Base-by-base conservation (phyloP, 176 grass and related monocot species). In the Aegilops speltoides region DNA sequence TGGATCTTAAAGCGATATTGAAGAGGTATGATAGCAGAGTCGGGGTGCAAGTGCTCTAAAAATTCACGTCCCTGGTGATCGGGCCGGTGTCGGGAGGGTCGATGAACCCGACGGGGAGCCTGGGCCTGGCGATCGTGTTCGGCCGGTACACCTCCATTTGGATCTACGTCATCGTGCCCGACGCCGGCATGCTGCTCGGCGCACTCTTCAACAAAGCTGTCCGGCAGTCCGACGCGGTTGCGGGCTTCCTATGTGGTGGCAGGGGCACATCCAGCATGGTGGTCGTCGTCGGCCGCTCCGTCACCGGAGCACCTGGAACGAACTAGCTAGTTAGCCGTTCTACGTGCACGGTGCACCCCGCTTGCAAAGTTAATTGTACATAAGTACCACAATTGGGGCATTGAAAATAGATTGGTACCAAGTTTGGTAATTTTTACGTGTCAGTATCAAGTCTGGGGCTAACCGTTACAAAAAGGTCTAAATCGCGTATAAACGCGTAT, bases 51-150 rank as follows among this genome's bases (percentile, higher is more conserved):
- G 29, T 29, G 29, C 29, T 29, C 29, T 29, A 29, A 29, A 29
- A 29, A 29, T 29, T 29, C 29, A 29, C 29, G 29, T 29, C 29
- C 29, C 84, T 87, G 60, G 7, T 89, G 20, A 91, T 88, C 25
- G 89, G 92, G 37, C 92, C 87, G 31, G 38, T 94, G n/a, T 90
- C 93, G 3, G 93, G 93, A 34, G 90, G 87, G 11, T 95, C 93
- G 2, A 95, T 92, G 93, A 95, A 95, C 72, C 90, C 93, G 37
- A 76, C 73, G 25, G 88, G 93, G 50, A 86, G 79, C 24, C 64
- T 95, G 24, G 93, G 93, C 11, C 93, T 90, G 11, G 90, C 93
- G 14, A 83, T 92, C 20, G 65, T 92, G 3, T 73, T 86, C 32
- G 34, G 25, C 11, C 74, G 88, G 46, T 92, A 92, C 74, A 88